Evolutionary conservation across 129 eudicot species (phyloP), one percentile per base, ranked within the genome.

Genomic region (Flaveria robusta): DNA sequence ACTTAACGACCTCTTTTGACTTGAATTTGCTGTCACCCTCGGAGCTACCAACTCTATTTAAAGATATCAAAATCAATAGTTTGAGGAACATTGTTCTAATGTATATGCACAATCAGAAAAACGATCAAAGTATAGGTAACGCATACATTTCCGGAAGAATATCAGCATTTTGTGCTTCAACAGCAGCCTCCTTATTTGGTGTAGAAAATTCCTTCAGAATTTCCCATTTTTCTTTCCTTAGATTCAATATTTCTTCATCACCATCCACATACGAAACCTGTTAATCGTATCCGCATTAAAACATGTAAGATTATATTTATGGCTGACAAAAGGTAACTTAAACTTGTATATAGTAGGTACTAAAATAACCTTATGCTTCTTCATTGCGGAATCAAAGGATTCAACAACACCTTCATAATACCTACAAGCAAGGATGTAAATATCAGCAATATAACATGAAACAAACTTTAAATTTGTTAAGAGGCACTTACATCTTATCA

Each of bases 331-430:
- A 1, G n/a, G 22, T 12, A 12, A 23, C 31, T 26, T 46, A 41
- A 74, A 55, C 6, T 23, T 31, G 13, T 55, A 19, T 49, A 27
- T 47, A 47, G 39, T 4, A 70, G 68, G 66, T 70, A 65, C 12
- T 45, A 34, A 67, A 81, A 76, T 60, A n/a, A 93, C 98, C 96
- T 72, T 86, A 20, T 91, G 97, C 87, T 73, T 87, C 70, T 83
- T 86, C 47, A 51, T 70, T 6, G 20, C 77, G 73, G 91, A 67
- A 83, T 87, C 81, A 71, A 70, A 94, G 43, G 91, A 82, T 18
- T 20, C 75, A 78, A 94, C 26, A 55, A 81, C 81, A 70, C 99
- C 99, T 66, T 81, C 88, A 83, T 94, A 94, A 82, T 50, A 94
- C 84, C 99, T 94, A 90, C 60, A 60, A 66, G 19, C 22, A 66